phyloP scores from a whole-genome alignment of 2,329 filamentous ascomycete species.

The Aspergillus sp. region DNA sequence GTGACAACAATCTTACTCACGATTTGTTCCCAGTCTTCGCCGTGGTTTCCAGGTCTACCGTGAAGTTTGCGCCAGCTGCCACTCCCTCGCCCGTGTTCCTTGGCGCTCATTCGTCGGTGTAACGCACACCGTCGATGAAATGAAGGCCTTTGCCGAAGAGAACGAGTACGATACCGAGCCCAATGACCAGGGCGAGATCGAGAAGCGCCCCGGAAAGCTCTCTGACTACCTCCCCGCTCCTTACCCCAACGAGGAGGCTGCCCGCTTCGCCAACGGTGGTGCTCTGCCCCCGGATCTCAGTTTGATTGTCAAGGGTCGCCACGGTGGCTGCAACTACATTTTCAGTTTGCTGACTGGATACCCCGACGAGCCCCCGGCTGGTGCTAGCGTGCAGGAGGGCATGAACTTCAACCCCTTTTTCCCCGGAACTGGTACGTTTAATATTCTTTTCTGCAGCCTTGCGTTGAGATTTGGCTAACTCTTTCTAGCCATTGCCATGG shows the following conservation, averaged over 20 bases:
- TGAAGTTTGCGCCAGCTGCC: slow-evolving; percentile 96
- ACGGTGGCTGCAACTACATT: slow-evolving; percentile 98
- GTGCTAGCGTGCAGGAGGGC: slow-evolving; percentile 78
- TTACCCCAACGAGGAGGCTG: slow-evolving; percentile 99
- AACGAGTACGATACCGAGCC: slow-evolving; percentile 98
- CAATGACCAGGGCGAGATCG: slow-evolving; percentile 95
- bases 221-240: slow-evolving; percentile 93
- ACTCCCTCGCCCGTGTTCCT: slow-evolving; percentile 91
- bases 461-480: slow-evolving; percentile 5
- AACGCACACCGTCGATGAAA: slow-evolving; percentile 94
- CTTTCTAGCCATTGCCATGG: slow-evolving; percentile 78
- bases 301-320: slow-evolving; percentile 94
- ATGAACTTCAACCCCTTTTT: slow-evolving; percentile 99
- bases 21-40: slow-evolving; percentile 68
- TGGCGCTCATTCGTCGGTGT: slow-evolving; percentile 90
- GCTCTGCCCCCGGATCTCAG: slow-evolving; percentile 96
- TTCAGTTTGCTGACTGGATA: slow-evolving; percentile 96
- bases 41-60: slow-evolving; percentile 99
- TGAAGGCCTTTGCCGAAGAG: slow-evolving; percentile 95
- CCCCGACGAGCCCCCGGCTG: slow-evolving; percentile 91
- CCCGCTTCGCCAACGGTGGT: slow-evolving; percentile 96
- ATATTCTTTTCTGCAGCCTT: neutral
- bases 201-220: slow-evolving; percentile 97
- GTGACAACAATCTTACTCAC: slow-evolving; percentile 20
- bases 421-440: slow-evolving; percentile 76